Base-by-base conservation (phyloP, 768 basidiomycete species). In the Chalciporus pseudorubinellus region DNA sequence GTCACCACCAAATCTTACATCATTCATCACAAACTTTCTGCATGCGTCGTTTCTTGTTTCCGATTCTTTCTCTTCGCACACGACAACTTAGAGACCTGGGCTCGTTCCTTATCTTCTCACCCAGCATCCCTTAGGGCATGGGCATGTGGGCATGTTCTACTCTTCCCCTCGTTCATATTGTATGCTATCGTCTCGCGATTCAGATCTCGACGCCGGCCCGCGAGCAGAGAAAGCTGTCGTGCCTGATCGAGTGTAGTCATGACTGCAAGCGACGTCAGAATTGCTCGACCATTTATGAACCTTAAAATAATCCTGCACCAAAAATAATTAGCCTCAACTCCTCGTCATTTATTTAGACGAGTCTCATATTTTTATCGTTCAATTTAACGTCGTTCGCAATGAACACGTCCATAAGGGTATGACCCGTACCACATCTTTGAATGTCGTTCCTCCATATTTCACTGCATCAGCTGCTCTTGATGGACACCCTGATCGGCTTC, bases 261-360 rank as follows among this genome's bases (percentile, higher is more conserved):
- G n/a, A n/a, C n/a, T n/a, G n/a, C n/a, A 68, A 59, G 60, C 65
- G 59, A 69, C 50, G 62, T 57, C 65, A 51, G 46, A 49, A 62
- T 61, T 50, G 43, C 48, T 57, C 41, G 11, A 40, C 49, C 44
- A 39, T 16, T 36, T 24, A 59, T 50, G 43, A 49, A 59, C 52
- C 55, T 56, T 64, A 57, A 52, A 48, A 49, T 59, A 66, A 69
- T 62, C 56, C 46, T 54, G 48, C 45, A 34, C 66, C 66, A 66
- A 67, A 70, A 70, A 67, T 67, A 67, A 66, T n/a, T 65, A 57
- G n/a, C 48, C 63, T 63, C 50, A 29, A 44, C 39, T 52, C 51
- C 39, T 40, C 45, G 14, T 48, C 45, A 41, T n/a, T 50, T 66
- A 62, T 67, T 66, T 64, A n/a, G n/a, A 31, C 53, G 42, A 39